phyloP scores from a whole-genome alignment of 2,329 filamentous ascomycete genomes.

The Pseudogymnoascus sp. region DNA sequence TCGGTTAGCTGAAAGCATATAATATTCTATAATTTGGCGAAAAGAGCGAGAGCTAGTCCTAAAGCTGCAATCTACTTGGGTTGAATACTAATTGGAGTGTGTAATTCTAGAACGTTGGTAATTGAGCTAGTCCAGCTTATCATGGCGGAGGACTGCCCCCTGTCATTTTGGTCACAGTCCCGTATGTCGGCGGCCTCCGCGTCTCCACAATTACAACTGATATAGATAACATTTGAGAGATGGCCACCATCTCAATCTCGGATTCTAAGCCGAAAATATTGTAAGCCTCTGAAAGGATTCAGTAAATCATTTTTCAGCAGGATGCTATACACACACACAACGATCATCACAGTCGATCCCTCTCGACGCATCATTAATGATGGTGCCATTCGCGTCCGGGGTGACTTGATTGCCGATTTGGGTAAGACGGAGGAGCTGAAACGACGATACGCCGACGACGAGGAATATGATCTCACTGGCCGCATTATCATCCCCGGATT shows the following conservation, averaged over 20 bases:
- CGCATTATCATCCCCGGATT: slow-evolving; percentile 42
- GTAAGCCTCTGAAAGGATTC: neutral
- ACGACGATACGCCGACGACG: slow-evolving; percentile 25
- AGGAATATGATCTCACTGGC: slow-evolving; percentile 30
- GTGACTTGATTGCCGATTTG: slow-evolving; percentile 34
- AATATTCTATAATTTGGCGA: neutral
- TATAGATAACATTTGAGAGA: neutral
- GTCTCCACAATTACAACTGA: neutral
- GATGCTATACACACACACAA: slow-evolving; percentile 41
- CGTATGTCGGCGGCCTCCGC: neutral
- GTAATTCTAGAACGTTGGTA: neutral
- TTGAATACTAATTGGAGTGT: slow-evolving; percentile 1
- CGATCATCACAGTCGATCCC: slow-evolving; percentile 43
- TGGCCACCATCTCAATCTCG: neutral
- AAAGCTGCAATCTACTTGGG: neutral
- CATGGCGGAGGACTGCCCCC: neutral
- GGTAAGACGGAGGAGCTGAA: slow-evolving; percentile 32
- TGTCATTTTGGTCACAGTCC: neutral
- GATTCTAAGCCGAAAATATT: neutral
- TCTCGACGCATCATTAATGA: slow-evolving; percentile 37
- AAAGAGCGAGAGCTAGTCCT: neutral
- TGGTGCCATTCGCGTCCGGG: slow-evolving; percentile 37
- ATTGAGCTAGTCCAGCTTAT: neutral
- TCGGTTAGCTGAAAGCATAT: neutral
- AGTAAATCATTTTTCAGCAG: neutral